A percentile compares a stretch with the other conserved stretches of the same genome.
Conservation (phyloP, 805 yeast species). For the Sugiyamaella marilandica region DNA sequence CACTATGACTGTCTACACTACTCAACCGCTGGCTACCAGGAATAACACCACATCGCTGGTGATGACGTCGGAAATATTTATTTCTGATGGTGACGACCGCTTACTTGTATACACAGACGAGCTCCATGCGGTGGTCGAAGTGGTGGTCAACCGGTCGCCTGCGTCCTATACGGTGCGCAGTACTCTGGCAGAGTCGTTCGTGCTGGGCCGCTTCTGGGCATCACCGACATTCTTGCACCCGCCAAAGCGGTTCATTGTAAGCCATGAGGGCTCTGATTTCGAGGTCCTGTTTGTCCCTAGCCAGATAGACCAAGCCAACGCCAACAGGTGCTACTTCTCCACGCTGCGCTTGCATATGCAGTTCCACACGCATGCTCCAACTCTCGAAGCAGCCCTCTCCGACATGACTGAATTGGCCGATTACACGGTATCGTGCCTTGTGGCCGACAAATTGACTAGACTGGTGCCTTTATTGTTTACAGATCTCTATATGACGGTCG, state of each 20-base stretch:
- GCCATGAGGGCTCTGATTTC: neutral
- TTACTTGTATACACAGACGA: neutral
- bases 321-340: neutral
- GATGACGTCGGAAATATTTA: neutral
- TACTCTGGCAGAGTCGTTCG: neutral
- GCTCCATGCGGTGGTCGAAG: neutral
- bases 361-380: neutral
- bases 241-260: neutral
- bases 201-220: constrained; percentile 1
- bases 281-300: neutral
- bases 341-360: neutral
- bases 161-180: neutral
- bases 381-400: neutral
- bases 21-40: neutral
- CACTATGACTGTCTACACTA: neutral
- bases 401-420: constrained; percentile 16
- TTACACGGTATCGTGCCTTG: constrained; percentile 11
- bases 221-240: neutral
- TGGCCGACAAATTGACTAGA: constrained; percentile 1
- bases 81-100: neutral
- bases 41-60: neutral
- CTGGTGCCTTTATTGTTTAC: constrained; percentile 11
- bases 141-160: neutral
- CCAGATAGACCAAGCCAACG: neutral
- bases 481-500: neutral